Base-by-base conservation (phyloP, 176 grass and related monocot species). In the Cocos nucifera region DNA sequence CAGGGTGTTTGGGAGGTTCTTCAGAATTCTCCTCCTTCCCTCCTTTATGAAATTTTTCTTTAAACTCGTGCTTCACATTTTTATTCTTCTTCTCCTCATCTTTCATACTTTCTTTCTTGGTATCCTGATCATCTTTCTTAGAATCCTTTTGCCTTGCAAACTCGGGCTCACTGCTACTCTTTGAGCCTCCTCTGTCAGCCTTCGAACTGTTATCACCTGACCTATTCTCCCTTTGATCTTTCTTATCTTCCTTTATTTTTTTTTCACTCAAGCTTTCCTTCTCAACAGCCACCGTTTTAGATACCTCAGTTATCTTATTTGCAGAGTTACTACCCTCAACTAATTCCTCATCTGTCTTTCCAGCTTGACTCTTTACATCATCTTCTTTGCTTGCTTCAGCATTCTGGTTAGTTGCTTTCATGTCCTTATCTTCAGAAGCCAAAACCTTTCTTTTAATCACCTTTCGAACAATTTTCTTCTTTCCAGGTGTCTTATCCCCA, bases 391-490 rank as follows among this genome's bases (percentile, higher is more conserved):
- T 73, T 62, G 57, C 51, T 71, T 81, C 94, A 67, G 74, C 57
- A 55, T 48, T 51, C 23, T 63, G 30, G 12, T 24, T 63, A 59
- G 74, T 70, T 17, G 49, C 55, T 71, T 69, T 69, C 35, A 44
- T 14, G 51, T 62, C 65, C 49, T 91, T 80, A 1, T 54, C 50
- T 56, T 65, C 69, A 74, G 76, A 67, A 18, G 62, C 56, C 50
- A 80, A 67, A 49, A 89, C 63, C 63, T 89, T 98, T 66, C 79
- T 82, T 73, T 98, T 98, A 68, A 98, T 70, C 71, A 98, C 51
- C 55, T 88, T 92, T 72, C 88, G 81, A 76, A 98, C 86, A 62
- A 98, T n/a, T 73, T 89, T 93, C 85, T 83, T 98, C 71, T 92
- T 98, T 5, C 70, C 79, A 70, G 69, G 22, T 67, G 75, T 86